phyloP scores from a whole-genome alignment of 345 rosid species.

The Eucalyptus guilfoylei region DNA sequence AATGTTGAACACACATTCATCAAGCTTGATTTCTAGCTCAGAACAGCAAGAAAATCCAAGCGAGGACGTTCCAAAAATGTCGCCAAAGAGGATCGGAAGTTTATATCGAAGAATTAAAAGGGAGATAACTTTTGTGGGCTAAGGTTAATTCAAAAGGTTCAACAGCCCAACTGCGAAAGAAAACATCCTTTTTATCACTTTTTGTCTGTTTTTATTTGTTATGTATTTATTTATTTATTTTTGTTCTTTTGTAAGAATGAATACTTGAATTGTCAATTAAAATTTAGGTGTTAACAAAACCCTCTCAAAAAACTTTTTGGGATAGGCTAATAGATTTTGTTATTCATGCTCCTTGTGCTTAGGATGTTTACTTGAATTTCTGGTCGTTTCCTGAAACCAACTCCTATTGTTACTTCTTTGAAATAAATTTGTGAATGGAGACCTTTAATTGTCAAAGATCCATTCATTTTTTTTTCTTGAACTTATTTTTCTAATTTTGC shows the following conservation, averaged over 20 bases:
- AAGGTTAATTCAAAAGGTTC: not conserved
- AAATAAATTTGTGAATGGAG: no score
- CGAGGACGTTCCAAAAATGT: no score
- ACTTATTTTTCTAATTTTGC: not conserved
- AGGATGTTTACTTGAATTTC: not conserved
- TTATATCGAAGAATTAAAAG: no score
- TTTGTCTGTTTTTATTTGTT: not conserved
- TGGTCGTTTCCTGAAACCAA: fast-evolving
- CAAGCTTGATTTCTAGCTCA: no score
- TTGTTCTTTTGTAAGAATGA: not conserved
- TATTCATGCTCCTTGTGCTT: not conserved
- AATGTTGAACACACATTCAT: no score
- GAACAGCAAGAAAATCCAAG: no score
- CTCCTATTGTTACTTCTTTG: fast-evolving
- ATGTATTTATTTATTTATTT: not conserved
- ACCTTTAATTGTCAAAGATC: not conserved
- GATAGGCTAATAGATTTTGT: not conserved
- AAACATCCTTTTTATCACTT: no score
- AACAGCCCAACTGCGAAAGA: not conserved
- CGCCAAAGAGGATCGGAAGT: no score
- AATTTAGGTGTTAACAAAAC: no score
- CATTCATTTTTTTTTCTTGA: not conserved
- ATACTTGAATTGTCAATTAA: not conserved
- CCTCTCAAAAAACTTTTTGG: not conserved
- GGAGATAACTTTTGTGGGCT: not conserved